Evolutionary conservation across 2,329 filamentous ascomycete species (phyloP), one percentile per base, ranked within the genome.

Genomic region (Penicillium sumatraense): DNA sequence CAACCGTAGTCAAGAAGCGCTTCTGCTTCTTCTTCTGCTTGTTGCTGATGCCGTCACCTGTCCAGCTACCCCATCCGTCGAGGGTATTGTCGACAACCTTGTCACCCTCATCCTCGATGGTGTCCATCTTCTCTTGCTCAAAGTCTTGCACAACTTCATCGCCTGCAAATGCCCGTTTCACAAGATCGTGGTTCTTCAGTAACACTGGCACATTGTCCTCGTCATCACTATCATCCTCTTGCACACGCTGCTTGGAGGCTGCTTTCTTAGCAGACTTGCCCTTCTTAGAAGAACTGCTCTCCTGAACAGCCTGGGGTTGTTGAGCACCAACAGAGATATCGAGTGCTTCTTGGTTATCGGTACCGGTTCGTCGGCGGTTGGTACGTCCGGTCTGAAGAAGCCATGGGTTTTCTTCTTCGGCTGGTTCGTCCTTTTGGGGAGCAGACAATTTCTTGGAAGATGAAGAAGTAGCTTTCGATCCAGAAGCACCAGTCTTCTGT

Each of bases 11-110:
- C 42, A 79, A 52, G 53, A 82, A 71, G 23, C 74, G 52, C 89
- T 86, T 63, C 83, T 78, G 76, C 47, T 67, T 68, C 68, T 86
- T 86, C 73, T 85, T 82, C 61, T 89, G 84, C 58, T 84, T 85
- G 64, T 86, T 87, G 72, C 86, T 89, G 60, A 97, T 81, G 16
- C 93, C 93, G 14, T 89, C 86, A 59, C 95, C 95, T 5, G 89
- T 84, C 95, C 95, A 97, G 67, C 83, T 87, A 61, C 95, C 95
- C 95, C 95, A 99, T 42, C 95, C 95, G 0, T 92, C 92, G 5
- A 99, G 82, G n/a, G 90, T 89, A 62, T 89, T 89, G 71, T 93
- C 91, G 26, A 92, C 77, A 53, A 91, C 79, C 74, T 95, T 89
- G 69, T 96, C 90, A 63, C 89, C 91, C 72, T 97, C 92, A 16